Evolutionary conservation across 148 eudicot species (phyloP).

Genomic region (Camellia granthamiana): DNA sequence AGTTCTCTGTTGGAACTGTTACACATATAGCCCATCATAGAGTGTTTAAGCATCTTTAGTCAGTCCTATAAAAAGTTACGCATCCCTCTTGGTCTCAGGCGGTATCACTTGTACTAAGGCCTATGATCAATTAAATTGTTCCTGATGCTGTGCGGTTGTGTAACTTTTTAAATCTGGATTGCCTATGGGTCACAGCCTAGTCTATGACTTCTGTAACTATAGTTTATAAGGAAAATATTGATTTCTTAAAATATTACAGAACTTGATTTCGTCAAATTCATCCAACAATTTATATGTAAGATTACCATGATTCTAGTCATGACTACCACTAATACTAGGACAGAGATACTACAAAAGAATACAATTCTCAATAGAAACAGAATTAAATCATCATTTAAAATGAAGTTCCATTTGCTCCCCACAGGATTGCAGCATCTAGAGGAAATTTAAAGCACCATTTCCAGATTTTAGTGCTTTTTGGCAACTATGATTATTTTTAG

Average conservation of each 20-base stretch:
- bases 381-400: no score
- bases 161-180: not conserved
- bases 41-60: no score
- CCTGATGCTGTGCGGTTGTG: no score
- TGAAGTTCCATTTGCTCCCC: not conserved
- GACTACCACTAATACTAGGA: not conserved
- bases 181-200: not conserved
- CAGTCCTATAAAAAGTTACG: no score
- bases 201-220: not conserved
- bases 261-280: not conserved
- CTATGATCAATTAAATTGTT: no score
- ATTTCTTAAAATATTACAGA: not conserved
- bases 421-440: not conserved
- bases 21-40: no score
- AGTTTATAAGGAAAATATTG: not conserved
- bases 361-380: not conserved
- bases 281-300: not conserved
- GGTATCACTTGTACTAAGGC: no score
- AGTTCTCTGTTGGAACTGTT: not conserved
- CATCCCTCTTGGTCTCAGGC: no score
- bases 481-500: not conserved
- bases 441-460: not conserved
- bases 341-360: not conserved
- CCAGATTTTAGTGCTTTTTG: not conserved
- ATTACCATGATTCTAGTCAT: not conserved